Conservation (phyloP, 2,329 filamentous ascomycete species). For the Stromatinia cepivora region DNA sequence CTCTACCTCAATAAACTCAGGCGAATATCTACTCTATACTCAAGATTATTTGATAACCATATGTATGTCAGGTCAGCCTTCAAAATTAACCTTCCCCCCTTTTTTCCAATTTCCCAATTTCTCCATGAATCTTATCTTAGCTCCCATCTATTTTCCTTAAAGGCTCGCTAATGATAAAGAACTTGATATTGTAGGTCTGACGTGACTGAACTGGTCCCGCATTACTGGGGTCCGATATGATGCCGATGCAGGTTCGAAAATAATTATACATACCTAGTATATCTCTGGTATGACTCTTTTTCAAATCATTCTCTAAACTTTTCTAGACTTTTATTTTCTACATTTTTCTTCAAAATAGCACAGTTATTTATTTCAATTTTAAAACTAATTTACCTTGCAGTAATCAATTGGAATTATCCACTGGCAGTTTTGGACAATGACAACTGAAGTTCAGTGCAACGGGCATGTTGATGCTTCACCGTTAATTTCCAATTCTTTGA, state of each 20-base stretch:
- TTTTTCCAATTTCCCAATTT: background rate
- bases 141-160: background rate
- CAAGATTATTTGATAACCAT: background rate
- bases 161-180: constrained; percentile 11
- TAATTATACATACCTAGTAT: constrained; percentile 1
- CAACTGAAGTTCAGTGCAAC: constrained; percentile 26
- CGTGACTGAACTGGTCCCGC: constrained; percentile 8
- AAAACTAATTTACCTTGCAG: constrained; percentile 24
- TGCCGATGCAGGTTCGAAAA: constrained; percentile 18
- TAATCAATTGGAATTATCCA: constrained; percentile 13
- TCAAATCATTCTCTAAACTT: background rate
- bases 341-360: background rate
- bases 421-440: constrained; percentile 30
- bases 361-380: constrained; percentile 21
- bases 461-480: constrained; percentile 28
- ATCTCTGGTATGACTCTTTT: constrained; percentile 23
- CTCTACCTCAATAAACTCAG: background rate
- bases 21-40: background rate
- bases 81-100: background rate
- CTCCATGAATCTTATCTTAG: constrained; percentile 19
- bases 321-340: background rate
- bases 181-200: background rate
- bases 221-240: constrained; percentile 20
- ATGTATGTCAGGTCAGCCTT: background rate
- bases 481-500: constrained; percentile 24